These are phyloP conservation scores for Xylaria longipes DNA, from an alignment of 495 filamentous ascomycete genomes.

Conservation along the genomic window DNA sequence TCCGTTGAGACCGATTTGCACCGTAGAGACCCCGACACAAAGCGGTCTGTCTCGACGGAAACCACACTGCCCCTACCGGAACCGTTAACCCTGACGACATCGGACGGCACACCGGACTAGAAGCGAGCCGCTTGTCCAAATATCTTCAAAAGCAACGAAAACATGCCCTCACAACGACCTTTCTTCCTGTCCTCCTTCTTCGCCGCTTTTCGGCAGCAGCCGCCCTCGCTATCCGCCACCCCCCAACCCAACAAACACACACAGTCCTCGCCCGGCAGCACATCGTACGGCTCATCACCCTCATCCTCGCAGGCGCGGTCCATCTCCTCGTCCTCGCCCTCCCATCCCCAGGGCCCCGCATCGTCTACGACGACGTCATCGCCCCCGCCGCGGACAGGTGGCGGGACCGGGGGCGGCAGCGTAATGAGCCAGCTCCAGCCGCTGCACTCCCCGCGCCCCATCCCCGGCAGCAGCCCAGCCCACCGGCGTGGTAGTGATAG, in stretches of 20 bases:
- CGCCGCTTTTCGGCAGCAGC: conserved; percentile 72
- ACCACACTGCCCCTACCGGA: not conserved
- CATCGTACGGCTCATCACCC: conserved; percentile 50
- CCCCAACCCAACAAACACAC: conserved; percentile 54
- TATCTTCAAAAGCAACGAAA: conserved; percentile 28
- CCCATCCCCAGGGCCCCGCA: conserved; percentile 32
- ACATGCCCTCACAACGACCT: conserved; percentile 79
- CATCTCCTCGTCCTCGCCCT: conserved; percentile 33
- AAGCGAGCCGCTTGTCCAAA: not conserved
- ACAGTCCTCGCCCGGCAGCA: conserved; percentile 42
- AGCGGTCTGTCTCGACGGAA: conserved; percentile 2
- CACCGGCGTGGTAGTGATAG: conserved; percentile 77
- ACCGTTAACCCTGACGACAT: not conserved
- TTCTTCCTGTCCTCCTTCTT: conserved; percentile 86
- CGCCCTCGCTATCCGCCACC: conserved; percentile 42
- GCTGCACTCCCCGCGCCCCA: conserved; percentile 51
- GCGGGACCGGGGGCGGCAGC: conserved; percentile 19
- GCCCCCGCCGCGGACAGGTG: conserved; percentile 43
- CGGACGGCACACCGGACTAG: not conserved
- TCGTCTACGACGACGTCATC: conserved; percentile 41
- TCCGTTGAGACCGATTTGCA: not conserved
- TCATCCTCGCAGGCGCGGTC: conserved; percentile 38
- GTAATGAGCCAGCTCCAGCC: conserved; percentile 52
- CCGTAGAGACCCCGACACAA: not conserved
- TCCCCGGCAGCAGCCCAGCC: conserved; percentile 29